phyloP scores from a whole-genome alignment of 129 eudicot genomes.

The Deinandra increscens region DNA sequence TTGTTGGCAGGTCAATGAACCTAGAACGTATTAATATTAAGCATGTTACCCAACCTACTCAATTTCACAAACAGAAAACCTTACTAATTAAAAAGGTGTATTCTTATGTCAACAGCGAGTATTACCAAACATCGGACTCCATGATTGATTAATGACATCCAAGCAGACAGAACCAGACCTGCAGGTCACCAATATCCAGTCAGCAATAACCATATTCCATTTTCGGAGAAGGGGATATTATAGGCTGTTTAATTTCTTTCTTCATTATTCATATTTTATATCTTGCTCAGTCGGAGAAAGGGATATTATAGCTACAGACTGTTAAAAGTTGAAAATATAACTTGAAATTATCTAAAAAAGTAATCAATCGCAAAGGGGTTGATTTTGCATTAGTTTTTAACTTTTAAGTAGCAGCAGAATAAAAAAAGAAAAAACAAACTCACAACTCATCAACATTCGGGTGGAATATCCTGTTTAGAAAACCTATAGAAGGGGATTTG shows the following conservation, averaged over 20 bases:
- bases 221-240: no score
- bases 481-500: slow-evolving; percentile 66
- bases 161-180: slow-evolving; percentile 94
- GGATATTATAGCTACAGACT: neutral
- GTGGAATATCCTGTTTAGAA: slow-evolving; percentile 76
- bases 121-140: slow-evolving; percentile 96
- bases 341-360: neutral
- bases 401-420: neutral
- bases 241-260: neutral
- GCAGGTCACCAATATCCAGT: slow-evolving; percentile 34
- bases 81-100: neutral
- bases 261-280: neutral
- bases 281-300: neutral
- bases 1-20: neutral
- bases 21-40: neutral
- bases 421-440: slow-evolving; percentile 22
- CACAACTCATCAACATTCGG: slow-evolving; percentile 87
- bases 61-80: neutral
- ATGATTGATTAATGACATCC: slow-evolving; percentile 90
- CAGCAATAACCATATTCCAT: slow-evolving; percentile 19
- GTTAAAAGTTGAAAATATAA: neutral
- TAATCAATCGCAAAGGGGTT: slow-evolving; percentile 6
- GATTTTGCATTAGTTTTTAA: neutral
- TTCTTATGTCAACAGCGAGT: neutral
- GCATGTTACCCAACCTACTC: slow-evolving; percentile 1